Evolutionary conservation across 2,329 filamentous ascomycete species (phyloP).

Genomic region (Aureobasidium sp.): DNA sequence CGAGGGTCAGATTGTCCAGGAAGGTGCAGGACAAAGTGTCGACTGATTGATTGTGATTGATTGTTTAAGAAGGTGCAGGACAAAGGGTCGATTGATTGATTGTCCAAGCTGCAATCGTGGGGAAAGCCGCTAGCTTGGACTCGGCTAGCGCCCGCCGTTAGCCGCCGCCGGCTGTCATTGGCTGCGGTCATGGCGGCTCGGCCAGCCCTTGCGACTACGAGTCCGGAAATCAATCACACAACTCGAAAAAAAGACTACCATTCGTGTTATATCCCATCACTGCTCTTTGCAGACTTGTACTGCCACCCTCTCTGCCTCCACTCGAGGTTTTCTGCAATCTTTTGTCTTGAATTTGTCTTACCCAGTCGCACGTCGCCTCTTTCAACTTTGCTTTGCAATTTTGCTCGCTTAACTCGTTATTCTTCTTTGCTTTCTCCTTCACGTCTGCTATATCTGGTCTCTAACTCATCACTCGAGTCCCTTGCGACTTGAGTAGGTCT

Average conservation of each 20-base stretch:
- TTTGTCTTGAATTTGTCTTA: not conserved
- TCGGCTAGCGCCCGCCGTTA: slow-evolving; percentile 4
- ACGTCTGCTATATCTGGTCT: not conserved
- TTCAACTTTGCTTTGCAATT: not conserved
- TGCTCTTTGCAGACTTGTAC: not conserved
- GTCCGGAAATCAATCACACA: slow-evolving; percentile 13
- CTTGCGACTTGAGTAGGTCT: not conserved
- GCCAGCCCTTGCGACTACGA: slow-evolving; percentile 3
- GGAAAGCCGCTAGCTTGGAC: slow-evolving; percentile 4
- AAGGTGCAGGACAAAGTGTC: not conserved
- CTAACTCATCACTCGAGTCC: not conserved
- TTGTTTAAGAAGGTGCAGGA: not conserved
- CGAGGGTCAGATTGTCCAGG: not conserved
- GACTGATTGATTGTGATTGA: too few species aligned
- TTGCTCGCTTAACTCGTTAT: slow-evolving; percentile 13
- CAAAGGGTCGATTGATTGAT: too few species aligned
- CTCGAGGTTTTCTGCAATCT: not conserved
- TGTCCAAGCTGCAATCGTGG: not conserved
- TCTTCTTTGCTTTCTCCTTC: slow-evolving; percentile 8
- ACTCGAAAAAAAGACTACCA: slow-evolving; percentile 15
- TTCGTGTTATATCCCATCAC: not conserved
- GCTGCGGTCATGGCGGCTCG: not conserved
- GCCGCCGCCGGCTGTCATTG: slow-evolving; percentile 8
- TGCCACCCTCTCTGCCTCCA: not conserved
- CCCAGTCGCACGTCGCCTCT: not conserved